Conservation (phyloP, 1,284 basidiomycete species). For the Neolentinus lepideus region DNA sequence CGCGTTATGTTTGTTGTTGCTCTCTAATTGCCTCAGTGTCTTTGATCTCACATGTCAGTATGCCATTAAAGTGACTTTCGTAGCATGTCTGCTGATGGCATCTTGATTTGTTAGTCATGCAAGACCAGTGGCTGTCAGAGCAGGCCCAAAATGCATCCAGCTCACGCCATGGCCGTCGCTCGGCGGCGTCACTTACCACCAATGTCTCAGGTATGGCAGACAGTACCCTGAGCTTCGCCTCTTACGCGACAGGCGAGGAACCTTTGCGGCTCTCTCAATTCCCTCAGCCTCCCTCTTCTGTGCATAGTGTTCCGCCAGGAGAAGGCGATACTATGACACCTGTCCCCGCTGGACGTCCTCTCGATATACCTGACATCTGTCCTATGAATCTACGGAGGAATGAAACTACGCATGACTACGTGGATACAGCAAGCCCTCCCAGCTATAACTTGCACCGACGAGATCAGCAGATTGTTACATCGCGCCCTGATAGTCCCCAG, state of each 20-base stretch:
- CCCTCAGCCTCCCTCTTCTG: slow-evolving; percentile 29
- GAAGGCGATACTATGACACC: not conserved
- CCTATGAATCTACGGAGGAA: not conserved
- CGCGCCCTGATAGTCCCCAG: not conserved
- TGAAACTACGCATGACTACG: not conserved
- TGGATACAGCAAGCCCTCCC: not conserved
- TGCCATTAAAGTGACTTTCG: not conserved
- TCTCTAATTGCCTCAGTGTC: not conserved
- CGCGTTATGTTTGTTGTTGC: not conserved
- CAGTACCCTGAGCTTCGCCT: slow-evolving; percentile 41
- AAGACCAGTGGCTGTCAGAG: not conserved
- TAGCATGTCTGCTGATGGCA: not conserved
- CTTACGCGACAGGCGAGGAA: slow-evolving; percentile 24
- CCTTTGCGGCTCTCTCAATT: slow-evolving; percentile 33
- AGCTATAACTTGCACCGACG: not conserved
- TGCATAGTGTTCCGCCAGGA: slow-evolving; percentile 11
- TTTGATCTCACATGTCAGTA: not conserved
- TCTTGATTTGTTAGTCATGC: not conserved
- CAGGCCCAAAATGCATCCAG: not conserved
- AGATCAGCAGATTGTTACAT: not conserved
- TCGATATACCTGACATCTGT: not conserved
- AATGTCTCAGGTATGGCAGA: slow-evolving; percentile 47
- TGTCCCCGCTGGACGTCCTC: not conserved
- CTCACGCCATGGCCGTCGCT: slow-evolving; percentile 21
- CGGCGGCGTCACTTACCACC: slow-evolving; percentile 33